Conservation (phyloP, 371 early-diverging fungal genomes). For the Fennellomyces sp. region DNA sequence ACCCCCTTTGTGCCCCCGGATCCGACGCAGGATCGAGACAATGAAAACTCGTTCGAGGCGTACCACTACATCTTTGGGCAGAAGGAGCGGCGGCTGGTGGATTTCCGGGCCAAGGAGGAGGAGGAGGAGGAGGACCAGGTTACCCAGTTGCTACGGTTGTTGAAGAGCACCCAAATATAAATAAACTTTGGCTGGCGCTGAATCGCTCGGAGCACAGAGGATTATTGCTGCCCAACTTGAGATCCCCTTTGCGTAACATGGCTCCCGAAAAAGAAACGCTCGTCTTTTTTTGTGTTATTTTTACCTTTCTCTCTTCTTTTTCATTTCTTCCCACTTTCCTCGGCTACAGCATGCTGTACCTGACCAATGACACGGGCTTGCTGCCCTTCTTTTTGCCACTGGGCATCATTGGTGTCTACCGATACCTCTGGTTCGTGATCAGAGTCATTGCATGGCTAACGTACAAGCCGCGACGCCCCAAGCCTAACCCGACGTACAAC, state of each 20-base stretch:
- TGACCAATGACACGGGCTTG: constrained; percentile 59
- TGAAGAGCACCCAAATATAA: not conserved
- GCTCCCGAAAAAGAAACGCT: constrained; percentile 7
- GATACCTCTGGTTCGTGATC: constrained; percentile 72
- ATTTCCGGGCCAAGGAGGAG: not conserved
- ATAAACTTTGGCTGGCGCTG: no score
- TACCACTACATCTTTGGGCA: constrained; percentile 9
- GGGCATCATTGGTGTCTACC: constrained; percentile 72
- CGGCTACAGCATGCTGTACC: constrained; percentile 57
- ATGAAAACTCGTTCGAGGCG: constrained; percentile 1
- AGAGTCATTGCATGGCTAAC: constrained; percentile 54
- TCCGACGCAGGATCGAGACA: not conserved
- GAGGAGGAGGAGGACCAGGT: not conserved
- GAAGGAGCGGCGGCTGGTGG: not conserved
- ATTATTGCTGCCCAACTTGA: not conserved
- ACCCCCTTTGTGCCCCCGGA: constrained; percentile 11
- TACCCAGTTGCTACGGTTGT: no score
- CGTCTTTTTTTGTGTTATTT: constrained; percentile 7
- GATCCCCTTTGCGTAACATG: not conserved
- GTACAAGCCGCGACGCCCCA: constrained; percentile 52
- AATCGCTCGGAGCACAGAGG: not conserved
- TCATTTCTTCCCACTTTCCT: not conserved
- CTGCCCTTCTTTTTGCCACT: constrained; percentile 71
- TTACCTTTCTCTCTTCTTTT: constrained; percentile 3
- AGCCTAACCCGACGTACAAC: constrained; percentile 51